Conservation (phyloP, 2,329 filamentous ascomycete genomes). For the Aspergillus felis region DNA sequence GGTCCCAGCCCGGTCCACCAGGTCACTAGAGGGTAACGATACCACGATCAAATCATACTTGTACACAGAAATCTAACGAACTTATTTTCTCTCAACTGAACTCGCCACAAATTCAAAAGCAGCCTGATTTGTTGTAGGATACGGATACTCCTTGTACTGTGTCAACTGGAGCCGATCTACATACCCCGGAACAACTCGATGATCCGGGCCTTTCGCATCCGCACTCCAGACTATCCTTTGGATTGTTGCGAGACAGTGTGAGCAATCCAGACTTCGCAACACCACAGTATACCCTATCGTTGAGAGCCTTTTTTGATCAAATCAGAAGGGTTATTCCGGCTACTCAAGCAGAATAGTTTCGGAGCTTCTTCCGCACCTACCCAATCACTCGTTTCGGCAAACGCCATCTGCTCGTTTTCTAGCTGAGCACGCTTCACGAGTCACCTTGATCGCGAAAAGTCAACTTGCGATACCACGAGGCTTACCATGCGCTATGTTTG, state of each 20-base stretch:
- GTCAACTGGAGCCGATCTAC: not conserved
- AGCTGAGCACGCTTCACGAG: not conserved
- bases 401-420: not conserved
- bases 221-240: constrained; percentile 5
- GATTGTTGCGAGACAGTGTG: not conserved
- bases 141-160: not conserved
- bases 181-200: constrained; percentile 13
- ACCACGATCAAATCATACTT: constrained; percentile 7
- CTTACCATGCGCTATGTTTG: constrained; percentile 10
- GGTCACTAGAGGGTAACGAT: constrained; percentile 9
- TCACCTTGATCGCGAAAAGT: not conserved
- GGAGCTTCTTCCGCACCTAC: not conserved
- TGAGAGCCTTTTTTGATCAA: not conserved
- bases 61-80: not conserved
- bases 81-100: not conserved
- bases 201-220: constrained; percentile 10
- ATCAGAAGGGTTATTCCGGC: not conserved
- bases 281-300: not conserved
- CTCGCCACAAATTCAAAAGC: not conserved
- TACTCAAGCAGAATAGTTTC: not conserved
- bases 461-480: constrained; percentile 17
- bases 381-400: not conserved
- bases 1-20: constrained; percentile 5
- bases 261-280: not conserved
- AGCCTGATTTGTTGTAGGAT: not conserved